Base-by-base conservation (phyloP, 371 early-diverging fungal species). In the Zopfochytrium polystomum region DNA sequence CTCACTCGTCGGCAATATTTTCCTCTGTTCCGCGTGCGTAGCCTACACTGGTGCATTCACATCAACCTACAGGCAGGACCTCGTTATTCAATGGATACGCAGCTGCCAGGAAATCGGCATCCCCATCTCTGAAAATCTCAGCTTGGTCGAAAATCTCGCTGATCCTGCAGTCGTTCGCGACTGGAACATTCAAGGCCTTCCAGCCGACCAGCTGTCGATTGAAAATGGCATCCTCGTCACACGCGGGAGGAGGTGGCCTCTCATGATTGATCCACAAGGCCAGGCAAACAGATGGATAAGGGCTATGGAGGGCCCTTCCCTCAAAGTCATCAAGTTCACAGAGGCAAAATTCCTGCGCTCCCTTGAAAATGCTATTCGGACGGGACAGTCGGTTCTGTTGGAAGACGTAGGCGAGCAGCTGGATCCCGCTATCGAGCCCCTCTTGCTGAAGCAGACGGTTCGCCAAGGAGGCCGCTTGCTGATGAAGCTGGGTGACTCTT, bases 191-290 rank as follows among this genome's bases (percentile, higher is more conserved):
- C 75, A 80, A 52, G 82, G 82, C 0, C 65, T 82, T 18, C 82
- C 82, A 4, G 67, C 77, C 0, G 82, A 82, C 54, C 65, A 67
- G 11, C 70, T 82, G 3, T 82, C 82, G 9, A 75, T 68, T 11
- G 82, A 82, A 64, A 82, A 82, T 52, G 82, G 78, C 15, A 74
- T 82, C 42, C 57, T 82, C 15, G 80, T 80, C 3, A 78, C 82
- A 0, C 60, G 79, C 30, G 80, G 80, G 1, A 42, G 82, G 33
- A 55, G 80, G 45, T 82, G 82, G 82, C 82, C 82, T 4, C 62
- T 82, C 23, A 82, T 82, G 82, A 82, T 82, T 57, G 82, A 82
- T 63, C 82, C 82, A 0, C 80, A 80, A 59, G 79, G 82, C 1
- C 82, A 82, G 62, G 82, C 82, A 18, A 82, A 82, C 56, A 35